These are phyloP conservation scores for Streptanthus diversifolius DNA, from an alignment of 345 rosid species.

Conservation along the genomic window DNA sequence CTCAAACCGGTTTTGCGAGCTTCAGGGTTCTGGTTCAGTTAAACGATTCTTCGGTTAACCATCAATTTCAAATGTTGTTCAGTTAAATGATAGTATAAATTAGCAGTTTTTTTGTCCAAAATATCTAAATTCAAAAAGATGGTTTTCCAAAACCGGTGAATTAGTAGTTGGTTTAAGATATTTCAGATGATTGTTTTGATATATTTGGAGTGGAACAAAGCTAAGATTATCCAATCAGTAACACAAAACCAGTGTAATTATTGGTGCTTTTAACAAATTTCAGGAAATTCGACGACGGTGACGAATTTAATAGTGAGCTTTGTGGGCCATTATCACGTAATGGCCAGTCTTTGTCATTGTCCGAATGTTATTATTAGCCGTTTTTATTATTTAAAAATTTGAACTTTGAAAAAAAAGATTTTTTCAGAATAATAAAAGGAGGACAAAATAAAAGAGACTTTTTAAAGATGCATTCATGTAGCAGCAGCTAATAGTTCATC, in stretches of 20 bases:
- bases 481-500: slow-evolving; percentile 17
- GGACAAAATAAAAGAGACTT: not conserved
- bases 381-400: slow-evolving; percentile 19
- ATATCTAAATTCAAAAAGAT: not conserved
- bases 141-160: not conserved
- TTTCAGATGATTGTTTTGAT: not conserved
- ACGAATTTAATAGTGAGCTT: not conserved
- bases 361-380: slow-evolving; percentile 19
- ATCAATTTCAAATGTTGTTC: not conserved
- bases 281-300: slow-evolving; percentile 9
- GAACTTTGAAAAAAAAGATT: not conserved
- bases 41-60: not conserved
- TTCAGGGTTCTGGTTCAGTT: slow-evolving; percentile 16
- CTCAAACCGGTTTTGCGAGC: slow-evolving; percentile 11
- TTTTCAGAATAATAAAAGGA: not conserved
- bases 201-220: not conserved
- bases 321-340: slow-evolving; percentile 12
- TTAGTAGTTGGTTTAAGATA: not conserved
- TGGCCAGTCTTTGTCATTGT: slow-evolving; percentile 24
- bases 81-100: not conserved
- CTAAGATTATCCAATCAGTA: not conserved
- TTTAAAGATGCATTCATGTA: slow-evolving; percentile 28
- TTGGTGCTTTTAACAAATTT: not conserved
- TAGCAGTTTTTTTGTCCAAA: not conserved
- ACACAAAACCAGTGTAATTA: slow-evolving; percentile 1